Conservation (phyloP, 345 rosid species). For the Brassica rapa region DNA sequence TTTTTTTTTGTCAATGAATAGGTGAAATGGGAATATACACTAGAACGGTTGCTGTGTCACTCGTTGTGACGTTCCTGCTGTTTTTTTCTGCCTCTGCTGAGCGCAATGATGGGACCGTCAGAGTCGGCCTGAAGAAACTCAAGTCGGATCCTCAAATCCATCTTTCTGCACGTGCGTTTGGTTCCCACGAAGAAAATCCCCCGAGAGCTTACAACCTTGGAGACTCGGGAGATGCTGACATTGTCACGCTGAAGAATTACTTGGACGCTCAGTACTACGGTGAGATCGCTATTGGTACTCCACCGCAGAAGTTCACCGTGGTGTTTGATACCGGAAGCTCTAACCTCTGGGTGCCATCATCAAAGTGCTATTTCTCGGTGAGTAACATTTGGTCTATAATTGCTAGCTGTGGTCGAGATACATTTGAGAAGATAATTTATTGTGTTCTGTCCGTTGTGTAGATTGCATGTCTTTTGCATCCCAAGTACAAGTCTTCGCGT, state of each 20-base stretch:
- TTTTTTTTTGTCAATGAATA: slow-evolving; percentile 23
- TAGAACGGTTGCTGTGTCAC: slow-evolving; percentile 36
- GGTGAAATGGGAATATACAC: slow-evolving; percentile 57
- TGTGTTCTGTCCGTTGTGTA: slow-evolving; percentile 36
- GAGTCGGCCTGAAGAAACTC: slow-evolving; percentile 73
- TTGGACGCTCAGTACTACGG: slow-evolving; percentile 95
- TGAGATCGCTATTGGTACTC: slow-evolving; percentile 91
- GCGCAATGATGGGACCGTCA: slow-evolving; percentile 54
- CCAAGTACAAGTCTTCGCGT: slow-evolving; percentile 71
- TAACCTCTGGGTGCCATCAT: slow-evolving; percentile 94
- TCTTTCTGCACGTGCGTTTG: slow-evolving; percentile 57
- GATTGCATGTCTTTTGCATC: slow-evolving; percentile 78
- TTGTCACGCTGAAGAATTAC: slow-evolving; percentile 67
- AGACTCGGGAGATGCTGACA: slow-evolving; percentile 50
- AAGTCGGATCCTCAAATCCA: slow-evolving; percentile 58
- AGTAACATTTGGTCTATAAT: slow-evolving; percentile 35
- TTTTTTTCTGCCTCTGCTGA: slow-evolving; percentile 43
- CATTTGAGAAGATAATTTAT: neutral
- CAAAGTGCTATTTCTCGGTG: slow-evolving; percentile 86
- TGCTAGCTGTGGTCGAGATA: slow-evolving; percentile 1
- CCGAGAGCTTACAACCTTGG: slow-evolving; percentile 47
- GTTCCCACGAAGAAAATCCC: slow-evolving; percentile 50
- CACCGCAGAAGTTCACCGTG: slow-evolving; percentile 90
- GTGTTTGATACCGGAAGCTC: slow-evolving; percentile 96
- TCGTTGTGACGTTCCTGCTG: slow-evolving; percentile 53